Evolutionary conservation across 2,329 filamentous ascomycete genomes (phyloP), one percentile per base, ranked within the genome.

Genomic region (Colletotrichum tanaceti): DNA sequence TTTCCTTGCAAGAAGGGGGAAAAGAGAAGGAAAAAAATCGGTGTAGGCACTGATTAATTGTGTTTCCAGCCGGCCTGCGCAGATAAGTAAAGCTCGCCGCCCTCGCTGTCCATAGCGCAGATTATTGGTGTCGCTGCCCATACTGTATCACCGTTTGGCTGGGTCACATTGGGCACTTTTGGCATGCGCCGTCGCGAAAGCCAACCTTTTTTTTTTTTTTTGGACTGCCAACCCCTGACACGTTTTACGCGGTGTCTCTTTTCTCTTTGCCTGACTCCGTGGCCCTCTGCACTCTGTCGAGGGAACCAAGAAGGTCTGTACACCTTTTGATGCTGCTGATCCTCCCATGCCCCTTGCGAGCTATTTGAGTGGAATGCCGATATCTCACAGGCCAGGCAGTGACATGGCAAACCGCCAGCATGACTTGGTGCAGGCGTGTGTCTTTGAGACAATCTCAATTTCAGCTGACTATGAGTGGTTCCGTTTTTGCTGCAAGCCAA

Each of bases 191-290:
- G 39, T 68, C 47, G 53, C 61, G 18, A 43, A 47, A 38, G 47
- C 41, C 75, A 75, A 78, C 75, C 72, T n/a, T n/a, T n/a, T n/a
- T n/a, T 74, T 77, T 77, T 79, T 7, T 76, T 76, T 75, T 76
- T 76, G 35, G 50, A 32, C 49, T 32, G 18, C 18, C 28, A 24
- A 18, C 24, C n/a, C 38, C 28, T 54, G 38, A 24, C 24, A 32
- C 14, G 6, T 13, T 38, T 32, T 54, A 35, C 35, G 46, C 58
- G 41, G 52, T 62, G 43, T 65, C 54, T 68, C 41, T 68, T 59
- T 59, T 59, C 65, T 65, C 61, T 35, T 24, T 58, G 52, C 39
- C 49, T 20, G 53, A 28, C 39, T 65, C 41, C 49, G 38, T 20
- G 54, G 28, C 46, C 14, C n/a, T 18, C 28, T 9, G 54, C 60